A percentile compares a stretch with the other conserved stretches of the same genome.
These are phyloP conservation scores for Fusarium sp. DNA, from an alignment of 2,329 filamentous ascomycete genomes.

Conservation along the genomic window DNA sequence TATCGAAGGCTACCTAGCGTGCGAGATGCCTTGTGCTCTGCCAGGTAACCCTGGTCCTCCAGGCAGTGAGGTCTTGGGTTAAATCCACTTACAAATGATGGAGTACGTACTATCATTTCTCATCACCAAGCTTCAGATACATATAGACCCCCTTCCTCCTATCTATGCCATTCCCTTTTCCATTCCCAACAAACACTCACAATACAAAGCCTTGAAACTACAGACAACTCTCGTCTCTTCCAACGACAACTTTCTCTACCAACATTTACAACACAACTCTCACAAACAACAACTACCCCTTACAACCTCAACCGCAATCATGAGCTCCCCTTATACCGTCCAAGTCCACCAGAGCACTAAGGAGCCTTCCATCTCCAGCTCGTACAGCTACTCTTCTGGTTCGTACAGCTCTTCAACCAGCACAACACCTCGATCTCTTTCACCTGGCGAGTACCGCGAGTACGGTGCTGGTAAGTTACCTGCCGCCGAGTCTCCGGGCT, in stretches of 20 bases:
- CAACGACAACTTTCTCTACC: conserved; percentile 5
- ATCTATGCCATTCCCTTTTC: conserved; percentile 4
- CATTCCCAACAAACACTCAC: conserved; percentile 27
- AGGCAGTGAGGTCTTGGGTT: conserved; percentile 33
- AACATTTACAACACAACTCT: conserved; percentile 7
- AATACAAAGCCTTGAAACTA: conserved; percentile 20
- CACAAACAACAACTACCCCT: conserved; percentile 14
- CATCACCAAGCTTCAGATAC: conserved; percentile 36
- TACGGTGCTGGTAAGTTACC: conserved; percentile 48
- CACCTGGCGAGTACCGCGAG: conserved; percentile 47
- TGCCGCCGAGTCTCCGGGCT: conserved; percentile 12
- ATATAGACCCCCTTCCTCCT: conserved; percentile 38
- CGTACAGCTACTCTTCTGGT: conserved; percentile 43
- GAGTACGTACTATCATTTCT: conserved; percentile 38
- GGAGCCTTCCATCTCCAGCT: conserved; percentile 45
- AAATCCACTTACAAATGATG: conserved; percentile 36
- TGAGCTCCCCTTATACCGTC: conserved; percentile 44
- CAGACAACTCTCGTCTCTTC: background rate
- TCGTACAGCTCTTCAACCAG: conserved; percentile 43
- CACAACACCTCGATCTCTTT: conserved; percentile 44
- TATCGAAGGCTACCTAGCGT: conserved; percentile 35
- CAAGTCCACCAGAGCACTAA: conserved; percentile 50
- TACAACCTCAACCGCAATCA: conserved; percentile 34
- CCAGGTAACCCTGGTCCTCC: conserved; percentile 34
- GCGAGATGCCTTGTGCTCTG: conserved; percentile 33